Evolutionary conservation across 768 basidiomycete genomes (phyloP), one percentile per base, ranked within the genome.

Genomic region (Boletus subparvulus): DNA sequence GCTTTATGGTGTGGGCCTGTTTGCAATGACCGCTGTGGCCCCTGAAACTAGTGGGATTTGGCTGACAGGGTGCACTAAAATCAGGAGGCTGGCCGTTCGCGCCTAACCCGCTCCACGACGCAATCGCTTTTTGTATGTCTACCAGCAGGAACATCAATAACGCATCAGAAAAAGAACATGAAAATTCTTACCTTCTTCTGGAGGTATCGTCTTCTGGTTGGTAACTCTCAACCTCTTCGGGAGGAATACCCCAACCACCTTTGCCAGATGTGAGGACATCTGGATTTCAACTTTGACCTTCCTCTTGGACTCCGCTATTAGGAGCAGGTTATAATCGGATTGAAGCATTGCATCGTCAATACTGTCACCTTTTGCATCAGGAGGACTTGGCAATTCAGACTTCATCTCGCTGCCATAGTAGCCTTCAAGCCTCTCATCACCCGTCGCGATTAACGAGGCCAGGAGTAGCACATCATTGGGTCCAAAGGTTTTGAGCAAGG

Each of bases 391-490:
- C 12, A 6, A 16, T 17, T 35, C 45, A 35, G 17, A 10, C 17
- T 10, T 48, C 11, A 26, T 33, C 21, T 36, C 33, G n/a, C 10
- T 26, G n/a, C 36, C n/a, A 43, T 52, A 61, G 30, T 58, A 58
- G 14, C 6, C 7, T 21, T 42, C 6, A 3, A 62, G 32, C 2
- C 16, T 21, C 36, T 63, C 1, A 16, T 50, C 48, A 9, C n/a
- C 36, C 48, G 40, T 53, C 19, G 40, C 40, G 4, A 62, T 41
- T 6, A 62, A 48, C 6, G 56, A 59, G 5, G 61, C 49, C 12
- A 62, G 35, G 33, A 63, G 61, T 6, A 62, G 36, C 21, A 62
- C 37, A 7, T 62, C 61, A 45, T 51, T 41, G 7, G 46, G 61
- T 28, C 42, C 42, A 26, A 59, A 62, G 1, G 48, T 60, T 11